Base-by-base conservation (phyloP, 768 basidiomycete species). In the Boletus patriciae region DNA sequence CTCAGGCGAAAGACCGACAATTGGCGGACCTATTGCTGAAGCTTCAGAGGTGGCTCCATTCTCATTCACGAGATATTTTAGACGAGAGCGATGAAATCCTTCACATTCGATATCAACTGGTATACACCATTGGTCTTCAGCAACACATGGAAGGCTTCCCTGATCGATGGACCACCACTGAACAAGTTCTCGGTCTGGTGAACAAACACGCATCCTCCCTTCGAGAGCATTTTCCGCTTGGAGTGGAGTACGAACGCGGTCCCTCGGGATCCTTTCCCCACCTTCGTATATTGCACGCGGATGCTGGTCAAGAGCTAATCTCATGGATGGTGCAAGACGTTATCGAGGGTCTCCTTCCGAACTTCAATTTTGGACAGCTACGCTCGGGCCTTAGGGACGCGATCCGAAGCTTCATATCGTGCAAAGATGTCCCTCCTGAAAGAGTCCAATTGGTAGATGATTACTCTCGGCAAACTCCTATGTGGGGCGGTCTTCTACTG, bases 91-190 rank as follows among this genome's bases (percentile, higher is more conserved):
- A 71, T 34, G 70, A 67, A 46, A 62, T 64, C 21, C 66, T 76
- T 7, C 68, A 76, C n/a, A 66, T 74, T 42, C 71, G 70, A 6
- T 75, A 71, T 51, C 76, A 77, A 29, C 49, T 76, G 15, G 61
- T 77, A 2, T 78, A 76, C 21, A 69, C 75, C 6, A 57, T 70
- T 4, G 77, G 77, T 10, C 23, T 45, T 6, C 70, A 68, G 44
- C 59, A 38, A 31, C 61, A 47, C 6, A 34, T 76, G 6, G 60
- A 74, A 45, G 71, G 67, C 7, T 61, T 59, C 33, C 73, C 72
- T 0, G 66, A 75, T 25, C 62, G 75, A 53, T 78, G 77, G 77
- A 63, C 58, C 1, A 73, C 61, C 10, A 66, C 62, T 0, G 62
- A 76, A 42, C 65, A 73, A 21, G 44, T 77, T 18, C 60, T 77